Base-by-base conservation (phyloP, 179 eudicot species). In the Silene vulgaris region DNA sequence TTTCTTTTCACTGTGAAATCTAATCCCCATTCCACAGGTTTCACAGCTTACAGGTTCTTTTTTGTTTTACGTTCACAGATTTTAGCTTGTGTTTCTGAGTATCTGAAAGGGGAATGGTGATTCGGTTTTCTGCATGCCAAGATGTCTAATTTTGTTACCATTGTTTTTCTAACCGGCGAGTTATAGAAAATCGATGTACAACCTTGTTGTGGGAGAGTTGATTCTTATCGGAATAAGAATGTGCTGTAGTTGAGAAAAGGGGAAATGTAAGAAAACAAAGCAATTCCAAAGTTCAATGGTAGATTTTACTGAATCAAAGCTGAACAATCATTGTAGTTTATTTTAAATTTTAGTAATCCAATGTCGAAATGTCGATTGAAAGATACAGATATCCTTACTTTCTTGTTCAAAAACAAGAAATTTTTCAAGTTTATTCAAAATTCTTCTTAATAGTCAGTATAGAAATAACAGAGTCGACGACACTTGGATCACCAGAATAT, bases 1-100 rank as follows among this genome's bases (percentile, higher is more conserved):
- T 13, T 26, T 29, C 17, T 4, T 52, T 75, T 23, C 56, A 26
- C 30, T 48, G 73, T 43, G 43, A 28, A 56, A 52, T 71, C 17
- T 37, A 54, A 56, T 52, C 21, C 30, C 56, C 50, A 8, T 32
- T 43, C 50, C 60, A 71, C 74, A n/a, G 63, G 75, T 30, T 54
- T 72, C 75, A 54, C 20, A 72, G 75, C 48, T 29, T 8, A 56
- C 65, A 29, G 28, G 64, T 32, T 56, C 64, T 32, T 32, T 32
- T 32, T 35, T 35, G 4, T 23, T 14, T 21, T 4, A 69, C 28
- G 19, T 43, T 21, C 19, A 45, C 73, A 20, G 30, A 69, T 69
- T 45, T 69, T 69, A 3, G 73, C 28, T 21, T 40, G 29, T 21
- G 50, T 45, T 67, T 37, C 54, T 37, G 19, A 20, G 40, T 9